A percentile compares a stretch with the other conserved stretches of the same genome.
Conservation (phyloP, 129 eudicot genomes). For the Centaurea solstitialis region DNA sequence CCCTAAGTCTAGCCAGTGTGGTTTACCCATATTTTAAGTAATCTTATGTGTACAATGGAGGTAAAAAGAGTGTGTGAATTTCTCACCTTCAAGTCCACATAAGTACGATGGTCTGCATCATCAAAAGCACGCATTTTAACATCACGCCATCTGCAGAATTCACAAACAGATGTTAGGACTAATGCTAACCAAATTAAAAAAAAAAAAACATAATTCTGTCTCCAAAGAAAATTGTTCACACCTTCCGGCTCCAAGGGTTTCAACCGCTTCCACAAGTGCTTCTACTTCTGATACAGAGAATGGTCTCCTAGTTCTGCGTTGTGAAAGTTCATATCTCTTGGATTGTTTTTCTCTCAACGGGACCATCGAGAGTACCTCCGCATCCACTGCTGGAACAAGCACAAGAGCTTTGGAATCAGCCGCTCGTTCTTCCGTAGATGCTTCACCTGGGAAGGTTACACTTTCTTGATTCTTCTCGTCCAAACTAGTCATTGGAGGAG, state of each 20-base stretch:
- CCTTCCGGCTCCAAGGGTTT: slow-evolving; percentile 99
- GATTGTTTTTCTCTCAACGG: slow-evolving; percentile 52
- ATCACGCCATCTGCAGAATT: slow-evolving; percentile 91
- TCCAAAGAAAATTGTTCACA: slow-evolving; percentile 15
- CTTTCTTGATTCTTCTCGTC: slow-evolving; percentile 37
- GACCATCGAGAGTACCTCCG: slow-evolving; percentile 49
- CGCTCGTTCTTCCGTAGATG: slow-evolving; percentile 26
- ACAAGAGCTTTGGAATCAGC: slow-evolving; percentile 69
- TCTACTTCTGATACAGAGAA: slow-evolving; percentile 98
- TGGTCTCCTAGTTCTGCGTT: slow-evolving; percentile 72
- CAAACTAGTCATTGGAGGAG: slow-evolving; percentile 32
- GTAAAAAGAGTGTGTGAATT: slow-evolving; percentile 5
- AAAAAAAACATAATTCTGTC: background rate
- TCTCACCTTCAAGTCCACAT: slow-evolving; percentile 94
- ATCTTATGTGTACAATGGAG: background rate
- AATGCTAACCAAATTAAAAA: background rate
- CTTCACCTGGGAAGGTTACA: slow-evolving; percentile 35
- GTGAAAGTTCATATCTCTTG: slow-evolving; percentile 64
- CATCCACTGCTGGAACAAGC: slow-evolving; percentile 40
- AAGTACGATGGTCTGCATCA: slow-evolving; percentile 84
- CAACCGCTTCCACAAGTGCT: slow-evolving; percentile 96
- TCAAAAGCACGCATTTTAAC: slow-evolving; percentile 90
- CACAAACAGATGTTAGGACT: slow-evolving; percentile 3
- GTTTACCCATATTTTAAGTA: background rate
- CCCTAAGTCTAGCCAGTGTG: too few species aligned